Base-by-base conservation (phyloP, 208 protist genomes). In the Wallacemonas rigidus region DNA sequence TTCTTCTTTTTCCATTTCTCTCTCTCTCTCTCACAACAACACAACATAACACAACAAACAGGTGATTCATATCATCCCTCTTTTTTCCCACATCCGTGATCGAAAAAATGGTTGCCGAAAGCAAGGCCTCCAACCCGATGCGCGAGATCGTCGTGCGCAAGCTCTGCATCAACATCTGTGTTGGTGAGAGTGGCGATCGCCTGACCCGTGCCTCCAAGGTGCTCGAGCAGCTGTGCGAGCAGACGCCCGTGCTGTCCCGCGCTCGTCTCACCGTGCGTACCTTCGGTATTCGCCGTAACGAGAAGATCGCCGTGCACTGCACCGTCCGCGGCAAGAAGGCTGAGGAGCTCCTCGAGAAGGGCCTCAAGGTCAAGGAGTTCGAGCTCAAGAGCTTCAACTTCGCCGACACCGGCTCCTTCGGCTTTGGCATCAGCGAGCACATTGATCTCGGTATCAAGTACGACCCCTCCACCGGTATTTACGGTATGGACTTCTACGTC, bases 401-500 rank as follows among this genome's bases (percentile, higher is more conserved):
- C 92, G 95, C 92, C 69, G 73, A 90, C 67, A 98, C 83, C 51
- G 99, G 99, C 79, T 98, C 97, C 98, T 99, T 99, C 79, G 99
- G 99, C 76, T 99, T 99, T 82, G 99, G 99, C 92, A 99, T 99
- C 85, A 87, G 97, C 74, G 99, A 99, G 93, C 99, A 99, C 97
- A 99, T 99, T 77, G 99, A 99, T 95, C 97, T 99, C 56, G 99
- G 99, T 75, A 97, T 99, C 88, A 99, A 99, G 94, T 99, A 99
- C 94, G 99, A 99, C 84, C 99, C 99, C 77, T 91, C 86, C 71
- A 99, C 98, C 48, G 99, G 99, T 93, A 99, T 99, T 72, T 99
- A 98, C 82, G 97, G 98, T 85, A 97, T 98, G 93, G 93, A 98
- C 85, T 97, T 99, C 85, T 99, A 98, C 91, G 98, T 99, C 71